Percentiles rank a stretch among this genome's conserved stretches.
Evolutionary conservation across 1,284 basidiomycete genomes (phyloP).

Genomic region (Ceratorhiza oryzae-sativae): DNA sequence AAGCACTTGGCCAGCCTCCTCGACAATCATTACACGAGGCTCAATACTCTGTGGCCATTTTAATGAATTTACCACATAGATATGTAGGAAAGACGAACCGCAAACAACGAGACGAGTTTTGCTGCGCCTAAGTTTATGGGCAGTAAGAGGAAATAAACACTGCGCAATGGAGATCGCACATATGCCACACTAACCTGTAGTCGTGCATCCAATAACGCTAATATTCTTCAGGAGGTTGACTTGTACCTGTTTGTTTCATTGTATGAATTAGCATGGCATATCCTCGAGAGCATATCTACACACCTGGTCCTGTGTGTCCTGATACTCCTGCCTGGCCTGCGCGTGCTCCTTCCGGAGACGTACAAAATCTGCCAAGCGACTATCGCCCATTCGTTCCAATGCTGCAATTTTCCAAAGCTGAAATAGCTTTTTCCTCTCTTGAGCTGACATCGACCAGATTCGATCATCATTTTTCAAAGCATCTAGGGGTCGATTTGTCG

Average conservation of each 20-base stretch:
- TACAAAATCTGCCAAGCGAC: slow-evolving; percentile 11
- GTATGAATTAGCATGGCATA: too few relatives aligned
- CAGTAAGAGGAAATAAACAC: slow-evolving; percentile 21
- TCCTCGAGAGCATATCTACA: background rate
- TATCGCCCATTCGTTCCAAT: background rate
- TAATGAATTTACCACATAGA: background rate
- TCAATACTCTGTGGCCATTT: slow-evolving; percentile 54
- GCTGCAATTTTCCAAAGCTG: slow-evolving; percentile 4
- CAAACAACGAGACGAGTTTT: slow-evolving; percentile 64
- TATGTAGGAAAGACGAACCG: slow-evolving; percentile 52
- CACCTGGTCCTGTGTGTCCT: slow-evolving; percentile 25
- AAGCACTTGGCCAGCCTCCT: slow-evolving; percentile 79
- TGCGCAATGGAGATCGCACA: background rate
- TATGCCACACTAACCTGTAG: slow-evolving; percentile 57
- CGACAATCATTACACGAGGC: slow-evolving; percentile 65
- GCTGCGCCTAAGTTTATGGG: slow-evolving; percentile 61
- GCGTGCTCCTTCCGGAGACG: background rate
- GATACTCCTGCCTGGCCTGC: background rate
- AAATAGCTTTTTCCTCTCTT: slow-evolving; percentile 18
- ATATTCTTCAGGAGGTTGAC: slow-evolving; percentile 59
- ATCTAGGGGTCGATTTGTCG: background rate
- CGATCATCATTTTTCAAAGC: background rate
- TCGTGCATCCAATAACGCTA: slow-evolving; percentile 74
- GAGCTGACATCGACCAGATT: slow-evolving; percentile 34
- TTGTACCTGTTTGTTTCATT: slow-evolving; percentile 49